phyloP scores from a whole-genome alignment of 495 filamentous ascomycete genomes.

The Tetracladium setigerum region DNA sequence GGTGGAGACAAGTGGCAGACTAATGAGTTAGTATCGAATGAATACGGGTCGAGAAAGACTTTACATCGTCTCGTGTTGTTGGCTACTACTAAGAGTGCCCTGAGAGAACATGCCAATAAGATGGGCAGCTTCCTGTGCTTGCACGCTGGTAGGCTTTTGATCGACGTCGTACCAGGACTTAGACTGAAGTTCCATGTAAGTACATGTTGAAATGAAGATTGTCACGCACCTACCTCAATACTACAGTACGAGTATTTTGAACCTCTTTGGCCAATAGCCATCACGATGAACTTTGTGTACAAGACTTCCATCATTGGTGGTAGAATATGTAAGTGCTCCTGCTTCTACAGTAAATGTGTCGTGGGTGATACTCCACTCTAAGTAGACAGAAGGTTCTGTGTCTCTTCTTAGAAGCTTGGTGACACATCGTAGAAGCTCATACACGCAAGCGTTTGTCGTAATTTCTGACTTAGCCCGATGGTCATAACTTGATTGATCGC shows the following conservation, averaged over 20 bases:
- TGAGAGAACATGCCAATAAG: constrained; percentile 5
- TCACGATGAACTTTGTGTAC: background rate
- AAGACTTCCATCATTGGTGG: constrained; percentile 4
- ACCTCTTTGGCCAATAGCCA: background rate
- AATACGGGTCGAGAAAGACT: background rate
- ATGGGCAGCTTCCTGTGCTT: constrained; percentile 5
- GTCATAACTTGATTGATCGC: constrained; percentile 1
- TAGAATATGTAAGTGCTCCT: background rate
- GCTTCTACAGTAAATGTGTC: constrained; percentile 1
- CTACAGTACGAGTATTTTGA: background rate
- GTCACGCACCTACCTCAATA: background rate
- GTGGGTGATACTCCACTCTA: constrained; percentile 4
- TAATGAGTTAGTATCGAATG: background rate
- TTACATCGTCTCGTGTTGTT: background rate
- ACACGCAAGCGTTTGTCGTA: constrained; percentile 3
- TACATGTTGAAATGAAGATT: background rate
- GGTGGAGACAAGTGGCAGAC: background rate
- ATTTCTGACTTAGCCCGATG: constrained; percentile 4
- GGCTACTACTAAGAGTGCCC: background rate
- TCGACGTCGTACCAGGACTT: background rate
- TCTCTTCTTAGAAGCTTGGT: background rate
- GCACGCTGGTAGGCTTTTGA: background rate
- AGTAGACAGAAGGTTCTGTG: background rate
- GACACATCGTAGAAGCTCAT: background rate
- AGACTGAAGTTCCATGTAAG: background rate